phyloP scores from a whole-genome alignment of 1,284 basidiomycete genomes.

The Sutorius eximius region DNA sequence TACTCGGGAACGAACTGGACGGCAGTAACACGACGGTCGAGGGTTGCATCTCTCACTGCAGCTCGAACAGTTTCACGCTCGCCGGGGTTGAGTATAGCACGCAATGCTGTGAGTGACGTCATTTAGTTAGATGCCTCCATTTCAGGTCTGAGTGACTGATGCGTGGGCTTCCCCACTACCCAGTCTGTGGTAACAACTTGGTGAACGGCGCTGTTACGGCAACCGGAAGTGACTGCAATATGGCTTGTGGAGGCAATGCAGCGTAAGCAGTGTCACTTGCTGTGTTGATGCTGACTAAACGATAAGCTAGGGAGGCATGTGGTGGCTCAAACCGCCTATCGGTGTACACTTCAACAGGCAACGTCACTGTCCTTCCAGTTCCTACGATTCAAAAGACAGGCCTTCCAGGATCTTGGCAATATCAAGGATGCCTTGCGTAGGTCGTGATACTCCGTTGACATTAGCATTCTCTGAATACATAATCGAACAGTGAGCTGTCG shows the following conservation, averaged over 20 bases:
- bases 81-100: conserved; percentile 45
- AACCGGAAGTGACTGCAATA: conserved; percentile 55
- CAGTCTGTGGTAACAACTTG: conserved; percentile 64
- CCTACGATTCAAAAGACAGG: conserved; percentile 53
- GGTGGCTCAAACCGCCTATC: conserved; percentile 71
- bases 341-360: conserved; percentile 57
- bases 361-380: conserved; percentile 55
- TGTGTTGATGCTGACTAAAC: not conserved
- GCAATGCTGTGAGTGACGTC: conserved; percentile 56
- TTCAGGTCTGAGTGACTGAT: too few relatives aligned
- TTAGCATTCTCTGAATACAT: not conserved
- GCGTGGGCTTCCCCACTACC: not conserved
- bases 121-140: too few relatives aligned
- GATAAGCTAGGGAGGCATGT: conserved; percentile 55
- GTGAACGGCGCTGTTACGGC: conserved; percentile 55
- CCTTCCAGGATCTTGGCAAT: conserved; percentile 63
- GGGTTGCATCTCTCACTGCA: conserved; percentile 48
- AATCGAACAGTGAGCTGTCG: conserved; percentile 35
- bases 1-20: conserved; percentile 39
- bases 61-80: conserved; percentile 44
- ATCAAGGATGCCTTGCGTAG: conserved; percentile 66
- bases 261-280: conserved; percentile 42
- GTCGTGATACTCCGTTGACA: conserved; percentile 17
- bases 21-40: conserved; percentile 41
- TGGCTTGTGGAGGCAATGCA: conserved; percentile 65